Evolutionary conservation across 2,329 filamentous ascomycete genomes (phyloP).

Genomic region (Apiospora phragmitis): DNA sequence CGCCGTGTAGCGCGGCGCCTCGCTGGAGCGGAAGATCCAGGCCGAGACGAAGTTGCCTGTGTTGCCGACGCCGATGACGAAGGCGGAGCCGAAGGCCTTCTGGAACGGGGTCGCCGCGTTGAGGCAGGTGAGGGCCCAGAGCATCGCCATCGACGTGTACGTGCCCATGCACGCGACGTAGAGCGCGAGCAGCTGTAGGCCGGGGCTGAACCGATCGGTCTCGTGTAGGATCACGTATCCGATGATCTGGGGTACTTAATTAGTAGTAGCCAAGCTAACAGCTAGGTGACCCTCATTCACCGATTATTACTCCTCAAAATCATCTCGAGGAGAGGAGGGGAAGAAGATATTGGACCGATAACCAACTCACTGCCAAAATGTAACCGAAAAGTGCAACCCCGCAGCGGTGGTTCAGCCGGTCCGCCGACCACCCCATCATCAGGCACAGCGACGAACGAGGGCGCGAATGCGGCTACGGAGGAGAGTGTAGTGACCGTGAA

Average conservation of each 20-base stretch:
- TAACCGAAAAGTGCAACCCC: conserved; percentile 18
- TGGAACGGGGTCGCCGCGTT: conserved; percentile 21
- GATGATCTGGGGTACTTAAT: too few species aligned
- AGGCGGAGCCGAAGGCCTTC: conserved; percentile 28
- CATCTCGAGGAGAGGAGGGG: too few species aligned
- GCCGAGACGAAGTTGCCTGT: conserved; percentile 23
- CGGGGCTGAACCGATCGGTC: background rate
- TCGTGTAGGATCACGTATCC: conserved; percentile 17
- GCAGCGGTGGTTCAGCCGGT: conserved; percentile 19
- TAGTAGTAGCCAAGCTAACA: too few species aligned
- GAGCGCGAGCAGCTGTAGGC: conserved; percentile 19
- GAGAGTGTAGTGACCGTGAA: conserved; percentile 20
- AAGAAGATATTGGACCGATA: too few species aligned
- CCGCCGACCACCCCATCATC: conserved; percentile 14
- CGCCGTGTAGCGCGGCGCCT: conserved; percentile 17
- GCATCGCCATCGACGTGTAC: conserved; percentile 20
- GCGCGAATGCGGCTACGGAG: conserved; percentile 21
- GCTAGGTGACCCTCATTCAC: too few species aligned
- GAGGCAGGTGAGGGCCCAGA: conserved; percentile 19
- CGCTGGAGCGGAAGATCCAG: conserved; percentile 22
- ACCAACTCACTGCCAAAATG: background rate
- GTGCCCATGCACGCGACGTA: conserved; percentile 20
- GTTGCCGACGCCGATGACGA: conserved; percentile 42
- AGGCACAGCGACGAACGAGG: conserved; percentile 20
- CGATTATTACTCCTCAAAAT: too few species aligned